Conservation (phyloP, 192 early-diverging fungal species). For the Rhizoclosmatium sp. region DNA sequence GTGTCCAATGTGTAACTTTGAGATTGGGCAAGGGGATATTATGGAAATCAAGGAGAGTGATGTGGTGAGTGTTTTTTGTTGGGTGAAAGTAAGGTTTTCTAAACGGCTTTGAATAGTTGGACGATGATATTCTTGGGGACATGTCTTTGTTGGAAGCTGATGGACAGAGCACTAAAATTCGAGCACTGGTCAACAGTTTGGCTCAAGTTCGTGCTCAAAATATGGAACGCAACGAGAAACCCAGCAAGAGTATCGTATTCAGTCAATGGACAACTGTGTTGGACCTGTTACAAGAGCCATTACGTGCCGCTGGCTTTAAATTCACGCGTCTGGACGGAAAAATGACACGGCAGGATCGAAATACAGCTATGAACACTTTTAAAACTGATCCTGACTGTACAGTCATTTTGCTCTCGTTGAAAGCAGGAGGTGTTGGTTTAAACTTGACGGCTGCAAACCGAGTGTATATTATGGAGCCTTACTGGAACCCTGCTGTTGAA, state of each 20-base stretch:
- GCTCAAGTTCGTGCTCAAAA: conserved; percentile 31
- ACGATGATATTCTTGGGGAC: conserved; percentile 42
- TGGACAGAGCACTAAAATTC: conserved; percentile 53
- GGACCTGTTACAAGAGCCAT: conserved; percentile 42
- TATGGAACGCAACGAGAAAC: conserved; percentile 13
- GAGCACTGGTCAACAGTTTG: conserved; percentile 50
- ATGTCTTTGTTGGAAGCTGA: conserved; percentile 42
- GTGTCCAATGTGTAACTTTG: conserved; percentile 55
- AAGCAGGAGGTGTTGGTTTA: conserved; percentile 69
- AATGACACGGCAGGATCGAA: conserved; percentile 63
- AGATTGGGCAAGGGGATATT: conserved; percentile 45
- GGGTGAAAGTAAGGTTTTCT: not conserved
- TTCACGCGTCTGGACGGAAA: conserved; percentile 60
- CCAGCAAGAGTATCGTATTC: conserved; percentile 85
- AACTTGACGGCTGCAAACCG: conserved; percentile 61
- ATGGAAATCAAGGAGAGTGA: conserved; percentile 60
- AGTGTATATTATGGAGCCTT: conserved; percentile 65
- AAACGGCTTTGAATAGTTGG: conserved; percentile 11
- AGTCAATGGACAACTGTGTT: conserved; percentile 87
- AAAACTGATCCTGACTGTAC: conserved; percentile 57
- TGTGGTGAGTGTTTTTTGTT: conserved; percentile 12
- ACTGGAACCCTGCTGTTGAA: conserved; percentile 72
- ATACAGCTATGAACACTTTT: conserved; percentile 64
- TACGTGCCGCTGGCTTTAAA: conserved; percentile 45
- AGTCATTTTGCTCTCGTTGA: conserved; percentile 63